Percentiles rank a stretch among this genome's conserved stretches.
Evolutionary conservation across 2,329 filamentous ascomycete genomes (phyloP).

Genomic region (Colletotrichum camelliae): DNA sequence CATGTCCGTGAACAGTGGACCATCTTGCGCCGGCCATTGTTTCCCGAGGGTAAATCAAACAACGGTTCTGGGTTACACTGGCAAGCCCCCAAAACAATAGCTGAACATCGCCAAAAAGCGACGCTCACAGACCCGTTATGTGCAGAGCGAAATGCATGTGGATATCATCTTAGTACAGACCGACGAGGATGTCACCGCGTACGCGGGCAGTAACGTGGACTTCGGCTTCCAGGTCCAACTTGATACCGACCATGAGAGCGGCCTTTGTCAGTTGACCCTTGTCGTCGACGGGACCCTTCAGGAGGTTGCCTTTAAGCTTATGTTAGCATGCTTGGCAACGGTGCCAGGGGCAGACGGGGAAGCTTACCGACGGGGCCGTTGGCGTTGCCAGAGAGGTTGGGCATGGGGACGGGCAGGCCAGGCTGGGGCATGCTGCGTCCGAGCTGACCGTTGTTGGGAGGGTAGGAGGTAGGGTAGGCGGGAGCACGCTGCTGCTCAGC

Average conservation of each 20-base stretch:
- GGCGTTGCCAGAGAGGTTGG: conserved; percentile 40
- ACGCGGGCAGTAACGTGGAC: conserved; percentile 66
- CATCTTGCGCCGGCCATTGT: neutral
- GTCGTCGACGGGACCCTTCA: conserved; percentile 62
- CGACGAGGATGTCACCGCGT: conserved; percentile 65
- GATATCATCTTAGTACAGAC: conserved; percentile 50
- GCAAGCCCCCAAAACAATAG: neutral
- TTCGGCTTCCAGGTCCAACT: conserved; percentile 67
- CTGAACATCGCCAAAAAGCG: neutral
- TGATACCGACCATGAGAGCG: conserved; percentile 65
- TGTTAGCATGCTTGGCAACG: neutral
- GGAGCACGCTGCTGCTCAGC: conserved; percentile 13
- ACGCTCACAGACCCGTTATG: neutral
- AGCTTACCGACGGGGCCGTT: conserved; percentile 33
- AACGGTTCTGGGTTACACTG: neutral
- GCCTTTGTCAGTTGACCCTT: conserved; percentile 63
- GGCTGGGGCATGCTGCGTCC: neutral
- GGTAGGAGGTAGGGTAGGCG: conserved; percentile 13
- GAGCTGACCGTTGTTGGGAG: conserved; percentile 1
- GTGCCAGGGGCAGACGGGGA: neutral
- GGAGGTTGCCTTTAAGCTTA: conserved; percentile 51
- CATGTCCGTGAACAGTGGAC: neutral
- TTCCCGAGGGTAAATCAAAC: neutral
- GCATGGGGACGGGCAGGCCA: conserved; percentile 28
- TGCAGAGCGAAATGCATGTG: neutral